These are phyloP conservation scores for Sporothrix brunneoviolacea DNA, from an alignment of 2,329 filamentous ascomycete genomes.

Conservation along the genomic window DNA sequence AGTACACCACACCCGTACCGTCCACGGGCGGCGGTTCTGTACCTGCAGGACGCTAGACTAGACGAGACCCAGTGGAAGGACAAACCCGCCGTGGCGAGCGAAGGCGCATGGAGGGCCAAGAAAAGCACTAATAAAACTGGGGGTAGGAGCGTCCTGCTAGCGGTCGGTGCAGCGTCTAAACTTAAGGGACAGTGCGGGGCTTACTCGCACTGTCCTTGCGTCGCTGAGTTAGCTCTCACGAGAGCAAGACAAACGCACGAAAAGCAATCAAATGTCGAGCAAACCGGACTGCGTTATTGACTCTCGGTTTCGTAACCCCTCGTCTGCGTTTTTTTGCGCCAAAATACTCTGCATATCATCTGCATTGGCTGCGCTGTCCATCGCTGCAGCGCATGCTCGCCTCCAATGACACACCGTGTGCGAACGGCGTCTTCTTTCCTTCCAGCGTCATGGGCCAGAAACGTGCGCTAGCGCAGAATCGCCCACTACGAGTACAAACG, in stretches of 20 bases:
- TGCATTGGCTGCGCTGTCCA: too few relatives aligned
- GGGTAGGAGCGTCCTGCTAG: not conserved
- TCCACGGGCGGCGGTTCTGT: not conserved
- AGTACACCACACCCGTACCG: not conserved
- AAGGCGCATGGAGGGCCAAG: not conserved
- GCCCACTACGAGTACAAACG: too few relatives aligned
- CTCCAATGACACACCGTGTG: not conserved
- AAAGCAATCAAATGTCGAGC: too few relatives aligned
- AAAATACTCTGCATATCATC: too few relatives aligned
- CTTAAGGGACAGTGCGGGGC: not conserved
- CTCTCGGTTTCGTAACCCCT: too few relatives aligned
- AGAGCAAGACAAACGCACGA: too few relatives aligned
- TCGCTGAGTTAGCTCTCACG: too few relatives aligned
- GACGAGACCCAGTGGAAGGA: not conserved
- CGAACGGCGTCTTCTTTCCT: not conserved
- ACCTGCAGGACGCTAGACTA: constrained; percentile 12
- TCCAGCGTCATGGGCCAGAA: not conserved
- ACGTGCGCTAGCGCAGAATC: not conserved
- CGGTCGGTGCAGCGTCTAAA: too few relatives aligned
- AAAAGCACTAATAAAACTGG: not conserved
- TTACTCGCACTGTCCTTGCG: not conserved
- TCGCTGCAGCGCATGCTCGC: too few relatives aligned
- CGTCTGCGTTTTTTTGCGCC: too few relatives aligned
- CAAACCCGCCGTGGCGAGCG: not conserved
- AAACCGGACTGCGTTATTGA: too few relatives aligned